Base-by-base conservation (phyloP, 768 basidiomycete species). In the Suillus americanus region DNA sequence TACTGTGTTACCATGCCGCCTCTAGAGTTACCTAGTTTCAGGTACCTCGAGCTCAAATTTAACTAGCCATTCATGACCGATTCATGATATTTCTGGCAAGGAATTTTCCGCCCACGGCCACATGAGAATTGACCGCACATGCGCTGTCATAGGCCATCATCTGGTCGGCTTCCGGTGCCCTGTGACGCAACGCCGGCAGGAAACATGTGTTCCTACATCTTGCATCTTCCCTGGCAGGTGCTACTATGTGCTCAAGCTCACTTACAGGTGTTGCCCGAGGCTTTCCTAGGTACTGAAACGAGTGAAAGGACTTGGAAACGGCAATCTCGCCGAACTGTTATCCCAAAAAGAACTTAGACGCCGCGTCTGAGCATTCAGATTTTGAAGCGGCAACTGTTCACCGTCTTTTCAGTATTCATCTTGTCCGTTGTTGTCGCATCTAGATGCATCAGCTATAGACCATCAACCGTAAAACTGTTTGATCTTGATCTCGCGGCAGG, bases 141-240 rank as follows among this genome's bases (percentile, higher is more conserved):
- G 18, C 30, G 25, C 48, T 37, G 41, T 61, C 18, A 54, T 54
- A 54, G 33, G 20, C 20, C 18, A 20, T 62, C 35, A 37, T 37
- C 55, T 40, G 37, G 25, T 61, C 30, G 28, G 56, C 61, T 62
- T 51, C 51, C 50, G 35, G 38, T 54, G 9, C 14, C 63, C 62
- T 65, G 41, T 62, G 64, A 64, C 51, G 61, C 50, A 55, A 62
- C 25, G n/a, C 61, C 37, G 60, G 64, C 40, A 30, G 50, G 28
- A 65, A n/a, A 40, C 46, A 13, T 28, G 25, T 30, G 40, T 40
- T 43, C 30, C 25, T 13, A 28, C 50, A n/a, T 30, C 55, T 62
- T 50, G 28, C 33, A 9, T 25, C 18, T 41, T 53, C 37, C 10
- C n/a, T 14, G 28, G 56, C 35, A 40, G 9, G 16, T 57, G 28